Conservation (phyloP, 2,329 filamentous ascomycete genomes). For the Nigrospora oryzae region DNA sequence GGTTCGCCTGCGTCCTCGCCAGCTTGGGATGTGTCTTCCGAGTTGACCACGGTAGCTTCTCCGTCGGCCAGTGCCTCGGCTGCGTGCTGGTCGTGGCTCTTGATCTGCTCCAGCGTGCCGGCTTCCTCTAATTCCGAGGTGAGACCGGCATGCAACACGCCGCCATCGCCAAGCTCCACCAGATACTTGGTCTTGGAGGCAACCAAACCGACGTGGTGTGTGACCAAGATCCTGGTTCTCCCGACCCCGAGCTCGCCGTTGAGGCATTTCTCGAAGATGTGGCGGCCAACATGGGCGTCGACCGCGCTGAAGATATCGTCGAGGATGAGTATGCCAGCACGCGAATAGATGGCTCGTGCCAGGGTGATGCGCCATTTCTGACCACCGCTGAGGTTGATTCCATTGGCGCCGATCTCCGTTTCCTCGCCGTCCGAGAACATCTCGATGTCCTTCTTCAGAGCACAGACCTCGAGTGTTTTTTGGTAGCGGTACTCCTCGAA, state of each 20-base stretch:
- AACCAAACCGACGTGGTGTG: constrained; percentile 68
- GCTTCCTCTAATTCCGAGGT: constrained; percentile 55
- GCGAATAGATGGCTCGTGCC: constrained; percentile 71
- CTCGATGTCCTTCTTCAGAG: constrained; percentile 65
- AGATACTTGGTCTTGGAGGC: constrained; percentile 65
- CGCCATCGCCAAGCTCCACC: constrained; percentile 64
- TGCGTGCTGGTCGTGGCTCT: constrained; percentile 42
- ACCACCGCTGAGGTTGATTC: constrained; percentile 76
- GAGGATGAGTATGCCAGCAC: constrained; percentile 66
- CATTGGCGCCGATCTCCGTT: constrained; percentile 78
- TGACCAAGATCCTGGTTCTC: constrained; percentile 70
- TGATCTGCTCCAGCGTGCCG: constrained; percentile 47
- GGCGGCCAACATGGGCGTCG: constrained; percentile 72
- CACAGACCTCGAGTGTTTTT: constrained; percentile 64
- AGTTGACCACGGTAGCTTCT: constrained; percentile 44
- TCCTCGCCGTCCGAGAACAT: constrained; percentile 69
- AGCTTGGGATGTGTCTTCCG: constrained; percentile 35
- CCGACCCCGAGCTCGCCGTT: constrained; percentile 61
- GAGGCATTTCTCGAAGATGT: constrained; percentile 70
- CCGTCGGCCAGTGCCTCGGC: constrained; percentile 37
- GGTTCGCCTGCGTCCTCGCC: constrained; percentile 31
- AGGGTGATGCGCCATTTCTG: constrained; percentile 79
- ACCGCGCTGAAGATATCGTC: constrained; percentile 82
- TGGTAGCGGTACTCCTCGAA: constrained; percentile 60
- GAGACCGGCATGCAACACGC: constrained; percentile 53